phyloP scores from a whole-genome alignment of 176 grass and related monocot species.

The Triticum dicoccoides region DNA sequence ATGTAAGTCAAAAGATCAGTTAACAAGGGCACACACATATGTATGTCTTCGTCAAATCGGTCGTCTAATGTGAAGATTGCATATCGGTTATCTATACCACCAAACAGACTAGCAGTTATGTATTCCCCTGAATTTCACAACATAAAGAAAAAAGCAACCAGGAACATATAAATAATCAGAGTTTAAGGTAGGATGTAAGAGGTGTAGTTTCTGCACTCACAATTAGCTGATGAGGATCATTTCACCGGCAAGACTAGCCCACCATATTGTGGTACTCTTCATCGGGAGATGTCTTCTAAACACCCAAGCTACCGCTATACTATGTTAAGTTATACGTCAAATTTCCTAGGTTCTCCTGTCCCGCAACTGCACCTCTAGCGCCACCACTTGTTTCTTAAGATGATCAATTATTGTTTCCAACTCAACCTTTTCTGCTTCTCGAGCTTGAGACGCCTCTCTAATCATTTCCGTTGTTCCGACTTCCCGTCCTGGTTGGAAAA shows the following conservation, averaged over 20 bases:
- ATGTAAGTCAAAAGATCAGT: too few species aligned
- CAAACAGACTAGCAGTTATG: too few species aligned
- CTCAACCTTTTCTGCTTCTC: neutral
- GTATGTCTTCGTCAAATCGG: too few species aligned
- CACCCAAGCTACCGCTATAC: neutral
- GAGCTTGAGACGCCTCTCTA: neutral
- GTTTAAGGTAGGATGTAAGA: neutral
- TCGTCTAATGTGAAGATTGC: too few species aligned
- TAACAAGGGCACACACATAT: too few species aligned
- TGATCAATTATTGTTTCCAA: neutral
- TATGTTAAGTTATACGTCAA: neutral
- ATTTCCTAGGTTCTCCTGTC: neutral
- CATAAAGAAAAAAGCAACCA: neutral
- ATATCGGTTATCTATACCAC: too few species aligned
- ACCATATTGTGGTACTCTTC: neutral
- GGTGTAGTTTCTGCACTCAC: neutral
- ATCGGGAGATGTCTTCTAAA: neutral
- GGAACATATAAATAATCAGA: neutral
- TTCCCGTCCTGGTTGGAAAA: conserved; percentile 8
- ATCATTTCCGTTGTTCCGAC: neutral
- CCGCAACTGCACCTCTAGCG: neutral
- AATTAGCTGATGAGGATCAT: neutral
- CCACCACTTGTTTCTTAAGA: neutral
- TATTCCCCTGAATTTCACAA: neutral
- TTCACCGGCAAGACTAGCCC: neutral